Evolutionary conservation across 2,329 filamentous ascomycete genomes (phyloP).

Genomic region (Zymoseptoria pseudotritici): DNA sequence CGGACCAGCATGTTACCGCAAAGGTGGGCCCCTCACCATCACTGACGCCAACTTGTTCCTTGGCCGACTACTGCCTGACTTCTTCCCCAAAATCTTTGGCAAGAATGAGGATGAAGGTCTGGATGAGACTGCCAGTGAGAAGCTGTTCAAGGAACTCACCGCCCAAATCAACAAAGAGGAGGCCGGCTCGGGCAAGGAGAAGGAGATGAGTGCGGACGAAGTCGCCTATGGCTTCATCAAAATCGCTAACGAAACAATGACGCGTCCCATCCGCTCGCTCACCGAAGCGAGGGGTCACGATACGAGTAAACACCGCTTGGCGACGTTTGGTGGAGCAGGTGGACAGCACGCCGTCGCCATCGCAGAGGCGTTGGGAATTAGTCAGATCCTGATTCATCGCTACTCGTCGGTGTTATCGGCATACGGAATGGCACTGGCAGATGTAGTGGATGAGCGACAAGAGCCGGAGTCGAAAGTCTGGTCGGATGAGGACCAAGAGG

Average conservation of each 20-base stretch:
- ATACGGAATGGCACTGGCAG: slow-evolving; percentile 86
- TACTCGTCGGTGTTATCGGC: slow-evolving; percentile 87
- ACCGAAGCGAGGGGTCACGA: slow-evolving; percentile 91
- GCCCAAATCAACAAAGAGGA: slow-evolving; percentile 71
- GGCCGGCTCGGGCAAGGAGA: slow-evolving; percentile 49
- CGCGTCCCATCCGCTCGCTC: slow-evolving; percentile 77
- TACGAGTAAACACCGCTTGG: slow-evolving; percentile 80
- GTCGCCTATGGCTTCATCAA: slow-evolving; percentile 85
- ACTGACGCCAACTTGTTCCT: slow-evolving; percentile 87
- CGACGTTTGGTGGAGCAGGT: slow-evolving; percentile 86
- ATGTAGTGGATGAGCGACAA: slow-evolving; percentile 86
- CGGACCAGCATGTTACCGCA: slow-evolving; percentile 83
- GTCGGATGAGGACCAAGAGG: slow-evolving; percentile 49
- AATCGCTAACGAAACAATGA: slow-evolving; percentile 89
- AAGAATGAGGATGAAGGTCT: slow-evolving; percentile 77
- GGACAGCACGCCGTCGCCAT: slow-evolving; percentile 91
- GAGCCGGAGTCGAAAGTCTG: slow-evolving; percentile 61
- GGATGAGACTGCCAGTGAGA: slow-evolving; percentile 67
- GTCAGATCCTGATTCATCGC: slow-evolving; percentile 75
- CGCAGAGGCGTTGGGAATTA: slow-evolving; percentile 73
- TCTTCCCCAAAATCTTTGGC: slow-evolving; percentile 93
- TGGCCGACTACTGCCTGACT: slow-evolving; percentile 75
- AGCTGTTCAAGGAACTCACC: slow-evolving; percentile 67
- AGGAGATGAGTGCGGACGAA: slow-evolving; percentile 68
- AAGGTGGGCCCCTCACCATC: slow-evolving; percentile 82